Percentiles rank a stretch among this genome's conserved stretches.
These are phyloP conservation scores for Bipolaris victoriae DNA, from an alignment of 2,329 filamentous ascomycete genomes.

Conservation along the genomic window DNA sequence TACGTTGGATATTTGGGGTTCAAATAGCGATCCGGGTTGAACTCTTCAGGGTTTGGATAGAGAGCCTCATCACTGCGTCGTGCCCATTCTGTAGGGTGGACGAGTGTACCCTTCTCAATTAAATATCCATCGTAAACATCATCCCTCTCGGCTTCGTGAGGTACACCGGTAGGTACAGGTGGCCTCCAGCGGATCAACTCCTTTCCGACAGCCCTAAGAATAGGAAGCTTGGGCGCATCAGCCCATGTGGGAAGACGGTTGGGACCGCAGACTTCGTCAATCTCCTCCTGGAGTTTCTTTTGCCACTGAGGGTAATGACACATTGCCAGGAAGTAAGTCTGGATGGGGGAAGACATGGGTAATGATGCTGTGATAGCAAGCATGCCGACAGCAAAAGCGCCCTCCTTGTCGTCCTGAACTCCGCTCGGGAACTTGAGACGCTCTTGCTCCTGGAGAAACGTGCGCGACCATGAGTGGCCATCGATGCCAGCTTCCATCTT, in stretches of 20 bases:
- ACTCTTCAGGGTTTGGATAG: conserved; percentile 65
- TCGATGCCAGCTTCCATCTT: conserved; percentile 2
- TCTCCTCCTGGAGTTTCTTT: conserved; percentile 61
- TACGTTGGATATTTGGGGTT: conserved; percentile 19
- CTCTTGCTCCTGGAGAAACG: conserved; percentile 4
- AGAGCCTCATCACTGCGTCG: conserved; percentile 63
- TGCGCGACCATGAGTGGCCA: conserved; percentile 7
- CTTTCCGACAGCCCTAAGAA: conserved; percentile 20
- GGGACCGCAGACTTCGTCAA: conserved; percentile 61
- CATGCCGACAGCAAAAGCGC: conserved; percentile 8
- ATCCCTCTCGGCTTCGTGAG: conserved; percentile 18
- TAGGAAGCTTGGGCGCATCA: conserved; percentile 17
- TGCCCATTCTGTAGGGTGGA: conserved; percentile 38
- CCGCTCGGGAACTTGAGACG: conserved; percentile 6
- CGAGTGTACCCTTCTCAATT: conserved; percentile 23
- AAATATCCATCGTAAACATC: conserved; percentile 28
- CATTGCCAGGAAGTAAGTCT: conserved; percentile 28
- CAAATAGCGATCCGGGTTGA: conserved; percentile 65
- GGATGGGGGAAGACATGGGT: conserved; percentile 8
- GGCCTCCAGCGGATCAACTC: conserved; percentile 27
- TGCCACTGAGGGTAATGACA: conserved; percentile 59
- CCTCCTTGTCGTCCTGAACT: conserved; percentile 1
- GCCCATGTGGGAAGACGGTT: conserved; percentile 16
- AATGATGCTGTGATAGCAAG: conserved; percentile 9
- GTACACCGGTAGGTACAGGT: conserved; percentile 22